These are phyloP conservation scores for Brassica cretica DNA, from an alignment of 345 rosid genomes.

Conservation along the genomic window DNA sequence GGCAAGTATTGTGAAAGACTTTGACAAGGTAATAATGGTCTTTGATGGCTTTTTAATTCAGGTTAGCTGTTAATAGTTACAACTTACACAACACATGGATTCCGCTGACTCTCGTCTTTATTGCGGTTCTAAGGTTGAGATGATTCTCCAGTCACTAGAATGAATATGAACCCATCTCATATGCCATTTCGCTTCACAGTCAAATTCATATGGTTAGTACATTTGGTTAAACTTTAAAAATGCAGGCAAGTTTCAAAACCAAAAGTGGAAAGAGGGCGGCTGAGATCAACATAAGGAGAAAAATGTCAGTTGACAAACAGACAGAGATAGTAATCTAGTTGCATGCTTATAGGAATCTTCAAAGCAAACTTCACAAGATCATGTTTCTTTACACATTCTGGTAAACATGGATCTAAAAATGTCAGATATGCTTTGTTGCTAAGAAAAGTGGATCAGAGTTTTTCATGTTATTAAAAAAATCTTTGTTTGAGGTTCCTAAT, in stretches of 20 bases:
- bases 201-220: no score
- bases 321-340: slow-evolving; percentile 33
- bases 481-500: not conserved
- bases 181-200: no score
- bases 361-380: no score
- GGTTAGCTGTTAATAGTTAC: slow-evolving; percentile 8
- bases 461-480: no score
- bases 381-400: not conserved
- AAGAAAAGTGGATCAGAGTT: not conserved
- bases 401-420: not conserved
- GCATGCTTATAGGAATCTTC: not conserved
- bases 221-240: no score
- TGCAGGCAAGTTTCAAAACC: no score
- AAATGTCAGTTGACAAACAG: slow-evolving; percentile 31
- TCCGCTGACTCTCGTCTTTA: slow-evolving; percentile 17
- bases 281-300: no score
- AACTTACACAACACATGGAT: slow-evolving; percentile 1
- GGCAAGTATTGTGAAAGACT: slow-evolving; percentile 93
- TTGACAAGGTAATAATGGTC: slow-evolving; percentile 62
- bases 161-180: slow-evolving; percentile 36
- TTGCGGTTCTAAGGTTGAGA: slow-evolving; percentile 59
- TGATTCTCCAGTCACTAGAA: slow-evolving; percentile 84
- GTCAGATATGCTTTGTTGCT: not conserved
- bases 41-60: not conserved
- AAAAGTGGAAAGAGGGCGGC: no score